phyloP scores from a whole-genome alignment of 306 rosid genomes.

The Castanea sativa region DNA sequence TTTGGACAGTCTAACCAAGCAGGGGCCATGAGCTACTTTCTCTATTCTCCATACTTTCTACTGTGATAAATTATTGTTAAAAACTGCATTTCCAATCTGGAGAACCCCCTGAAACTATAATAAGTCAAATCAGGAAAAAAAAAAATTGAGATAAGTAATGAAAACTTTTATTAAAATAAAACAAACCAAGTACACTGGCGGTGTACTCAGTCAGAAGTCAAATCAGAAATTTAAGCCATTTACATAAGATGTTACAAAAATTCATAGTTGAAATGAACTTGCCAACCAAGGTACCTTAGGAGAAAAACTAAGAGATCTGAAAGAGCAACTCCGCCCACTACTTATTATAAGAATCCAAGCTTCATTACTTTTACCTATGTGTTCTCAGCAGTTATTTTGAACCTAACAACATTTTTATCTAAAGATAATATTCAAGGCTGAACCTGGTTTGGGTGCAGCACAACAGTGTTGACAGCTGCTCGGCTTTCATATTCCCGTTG shows the following conservation, averaged over 20 bases:
- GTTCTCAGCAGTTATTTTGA: conserved; percentile 1
- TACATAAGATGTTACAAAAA: not conserved
- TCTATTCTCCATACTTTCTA: not conserved
- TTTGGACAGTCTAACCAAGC: not conserved
- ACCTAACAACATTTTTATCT: conserved; percentile 1
- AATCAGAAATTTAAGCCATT: not conserved
- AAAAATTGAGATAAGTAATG: not conserved
- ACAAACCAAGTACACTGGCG: too few relatives aligned
- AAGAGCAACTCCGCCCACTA: conserved; percentile 4
- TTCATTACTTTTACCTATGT: not conserved
- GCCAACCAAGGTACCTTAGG: not conserved
- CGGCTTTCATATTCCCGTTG: conserved; percentile 99
- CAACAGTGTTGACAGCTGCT: conserved; percentile 96
- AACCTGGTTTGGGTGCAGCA: conserved; percentile 97
- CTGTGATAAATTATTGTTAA: not conserved
- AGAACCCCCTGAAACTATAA: not conserved
- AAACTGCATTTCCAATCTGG: not conserved
- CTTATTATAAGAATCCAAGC: conserved; percentile 7
- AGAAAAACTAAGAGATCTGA: not conserved
- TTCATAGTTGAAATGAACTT: not conserved
- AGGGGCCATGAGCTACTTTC: not conserved
- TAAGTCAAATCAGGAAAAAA: not conserved
- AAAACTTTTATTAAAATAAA: too few relatives aligned
- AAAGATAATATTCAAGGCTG: conserved; percentile 9
- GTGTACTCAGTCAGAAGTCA: not conserved